phyloP scores from a whole-genome alignment of 441 rosid species.

The Metrosideros polymorpha region DNA sequence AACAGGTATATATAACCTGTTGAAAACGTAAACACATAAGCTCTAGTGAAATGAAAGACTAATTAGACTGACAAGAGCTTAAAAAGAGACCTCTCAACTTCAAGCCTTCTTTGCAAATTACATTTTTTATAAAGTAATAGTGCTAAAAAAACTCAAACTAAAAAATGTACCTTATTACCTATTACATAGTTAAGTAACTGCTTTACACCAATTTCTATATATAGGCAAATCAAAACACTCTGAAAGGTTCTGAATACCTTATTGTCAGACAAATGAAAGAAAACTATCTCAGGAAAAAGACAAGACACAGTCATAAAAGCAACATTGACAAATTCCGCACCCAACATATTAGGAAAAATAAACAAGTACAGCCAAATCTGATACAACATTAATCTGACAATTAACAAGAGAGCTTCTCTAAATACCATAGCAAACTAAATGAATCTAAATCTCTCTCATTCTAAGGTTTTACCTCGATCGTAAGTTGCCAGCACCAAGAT shows the following conservation, averaged over 20 bases:
- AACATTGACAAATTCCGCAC: not conserved
- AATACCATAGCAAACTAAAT: not conserved
- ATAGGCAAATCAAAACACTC: not conserved
- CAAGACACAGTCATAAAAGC: not conserved
- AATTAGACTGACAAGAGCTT: not conserved
- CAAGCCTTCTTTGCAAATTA: not conserved
- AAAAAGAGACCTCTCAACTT: not conserved
- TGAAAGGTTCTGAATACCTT: not conserved
- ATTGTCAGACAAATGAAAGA: not conserved
- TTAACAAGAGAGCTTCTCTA: not conserved
- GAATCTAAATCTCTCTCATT: not conserved
- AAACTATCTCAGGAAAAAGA: not conserved
- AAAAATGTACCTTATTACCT: not conserved
- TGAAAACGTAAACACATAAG: not conserved
- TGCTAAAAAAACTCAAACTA: not conserved
- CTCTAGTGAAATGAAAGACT: not conserved
- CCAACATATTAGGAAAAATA: not conserved
- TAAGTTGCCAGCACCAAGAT: slow-evolving; percentile 81
- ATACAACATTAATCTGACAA: not conserved
- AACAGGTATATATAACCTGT: not conserved
- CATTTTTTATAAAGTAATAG: not conserved
- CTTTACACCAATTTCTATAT: not conserved
- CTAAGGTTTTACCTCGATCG: slow-evolving; percentile 51
- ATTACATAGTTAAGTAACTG: not conserved
- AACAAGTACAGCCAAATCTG: not conserved